Evolutionary conservation across 208 protist species (phyloP).

Genomic region (Angomonas deanei): DNA sequence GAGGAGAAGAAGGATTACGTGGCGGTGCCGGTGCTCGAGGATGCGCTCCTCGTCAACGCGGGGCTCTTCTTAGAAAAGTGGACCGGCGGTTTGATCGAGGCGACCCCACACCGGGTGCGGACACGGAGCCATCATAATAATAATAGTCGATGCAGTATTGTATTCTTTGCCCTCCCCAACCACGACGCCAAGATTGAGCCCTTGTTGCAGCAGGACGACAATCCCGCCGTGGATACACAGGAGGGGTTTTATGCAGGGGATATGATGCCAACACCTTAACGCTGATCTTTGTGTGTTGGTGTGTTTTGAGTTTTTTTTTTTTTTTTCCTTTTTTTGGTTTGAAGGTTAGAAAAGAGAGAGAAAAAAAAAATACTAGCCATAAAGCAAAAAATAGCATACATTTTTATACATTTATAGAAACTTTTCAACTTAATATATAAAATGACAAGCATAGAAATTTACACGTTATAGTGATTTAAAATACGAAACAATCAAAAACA

Average conservation of each 20-base stretch:
- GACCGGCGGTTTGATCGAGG: conserved; percentile 76
- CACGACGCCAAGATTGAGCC: conserved; percentile 81
- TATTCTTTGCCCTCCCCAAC: conserved; percentile 81
- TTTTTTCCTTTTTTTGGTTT: conserved; percentile 15
- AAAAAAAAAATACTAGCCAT: not conserved
- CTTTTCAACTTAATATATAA: not conserved
- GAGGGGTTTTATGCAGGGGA: conserved; percentile 77
- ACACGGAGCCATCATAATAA: conserved; percentile 11
- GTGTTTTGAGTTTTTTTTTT: conserved; percentile 2
- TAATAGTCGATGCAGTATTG: conserved; percentile 74
- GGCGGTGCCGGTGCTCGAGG: conserved; percentile 73
- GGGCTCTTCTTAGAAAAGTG: conserved; percentile 86
- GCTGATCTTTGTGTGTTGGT: not conserved
- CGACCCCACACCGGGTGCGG: conserved; percentile 79
- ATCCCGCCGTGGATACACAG: conserved; percentile 63
- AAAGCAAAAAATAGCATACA: not conserved
- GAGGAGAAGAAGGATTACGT: conserved; percentile 51
- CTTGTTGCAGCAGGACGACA: conserved; percentile 81
- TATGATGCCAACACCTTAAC: conserved; percentile 46
- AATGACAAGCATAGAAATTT: too few species aligned
- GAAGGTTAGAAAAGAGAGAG: not conserved
- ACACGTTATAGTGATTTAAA: not conserved
- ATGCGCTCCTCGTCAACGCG: conserved; percentile 82
- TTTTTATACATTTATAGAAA: not conserved
- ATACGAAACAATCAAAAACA: not conserved